Evolutionary conservation across 495 filamentous ascomycete species (phyloP), one percentile per base, ranked within the genome.

Genomic region (Chaetomium cochliodes): DNA sequence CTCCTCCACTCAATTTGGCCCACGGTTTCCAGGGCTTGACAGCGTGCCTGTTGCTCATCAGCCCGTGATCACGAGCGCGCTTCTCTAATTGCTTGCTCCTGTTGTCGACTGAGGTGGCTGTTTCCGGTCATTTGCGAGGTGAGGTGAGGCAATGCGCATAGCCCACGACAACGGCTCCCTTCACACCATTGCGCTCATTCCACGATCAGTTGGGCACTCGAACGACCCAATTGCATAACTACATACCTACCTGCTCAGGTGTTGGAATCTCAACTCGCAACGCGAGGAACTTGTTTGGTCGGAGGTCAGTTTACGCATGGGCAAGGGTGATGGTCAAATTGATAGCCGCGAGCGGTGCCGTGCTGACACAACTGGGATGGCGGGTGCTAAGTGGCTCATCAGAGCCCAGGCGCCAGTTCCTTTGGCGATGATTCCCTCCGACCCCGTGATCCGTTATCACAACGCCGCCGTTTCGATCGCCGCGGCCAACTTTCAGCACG

Each of bases 371-470:
- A 64, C 58, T 52, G 50, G 60, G 60, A 64, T 73, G 63, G 63
- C 37, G 56, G 30, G 16, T 39, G 51, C 60, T 72, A 64, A 70
- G 55, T 73, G 70, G 72, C 60, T 70, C 49, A 59, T 64, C 52
- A 12, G 22, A 39, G 37, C 18, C 13, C 44, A 30, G 39, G 52
- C 7, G 7, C 26, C 52, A 54, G 33, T 49, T 20, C 46, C 22
- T 53, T 62, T 37, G 64, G 55, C 41, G 54, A 46, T 63, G 47
- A 30, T 47, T 53, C 64, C 68, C 69, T 65, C 70, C 69, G 69
- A 66, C 74, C 73, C 68, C 70, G 72, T 75, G 74, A 77, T 75
- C 66, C 37, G 57, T 37, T 59, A 52, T 70, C 63, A 65, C 63
- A 62, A 66, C 58, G 61, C 20, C 58, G 53, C 61, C 64, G 60